phyloP scores from a whole-genome alignment of 495 filamentous ascomycete species.

The Podospora conica region DNA sequence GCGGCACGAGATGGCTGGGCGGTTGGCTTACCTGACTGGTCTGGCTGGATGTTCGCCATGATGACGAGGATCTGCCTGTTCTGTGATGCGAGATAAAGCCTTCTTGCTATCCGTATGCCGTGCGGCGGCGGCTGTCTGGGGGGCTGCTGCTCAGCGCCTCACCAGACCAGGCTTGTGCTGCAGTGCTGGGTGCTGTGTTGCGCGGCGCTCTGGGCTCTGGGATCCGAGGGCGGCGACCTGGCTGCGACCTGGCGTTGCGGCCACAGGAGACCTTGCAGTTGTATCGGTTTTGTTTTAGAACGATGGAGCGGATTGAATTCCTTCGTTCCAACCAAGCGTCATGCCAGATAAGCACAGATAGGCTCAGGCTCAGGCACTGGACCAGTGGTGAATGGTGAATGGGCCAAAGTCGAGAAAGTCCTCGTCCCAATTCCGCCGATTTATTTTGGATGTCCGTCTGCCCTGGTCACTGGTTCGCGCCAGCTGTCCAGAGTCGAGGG shows the following conservation, averaged over 20 bases:
- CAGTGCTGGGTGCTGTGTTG: slow-evolving; percentile 3
- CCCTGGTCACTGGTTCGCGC: not conserved
- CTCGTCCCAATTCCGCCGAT: not conserved
- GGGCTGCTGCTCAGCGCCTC: not conserved
- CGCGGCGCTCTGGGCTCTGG: slow-evolving; percentile 2
- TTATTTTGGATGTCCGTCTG: not conserved
- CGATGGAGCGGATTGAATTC: slow-evolving; percentile 14
- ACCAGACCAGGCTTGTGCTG: not conserved
- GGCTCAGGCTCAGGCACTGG: slow-evolving; percentile 17
- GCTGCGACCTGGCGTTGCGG: slow-evolving; percentile 2
- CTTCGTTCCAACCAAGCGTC: slow-evolving; percentile 24
- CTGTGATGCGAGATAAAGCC: slow-evolving; percentile 7
- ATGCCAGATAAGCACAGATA: slow-evolving; percentile 27
- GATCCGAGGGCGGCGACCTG: slow-evolving; percentile 9
- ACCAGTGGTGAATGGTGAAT: too few relatives aligned
- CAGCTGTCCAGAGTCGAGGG: not conserved
- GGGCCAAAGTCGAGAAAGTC: not conserved
- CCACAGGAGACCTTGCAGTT: slow-evolving; percentile 6
- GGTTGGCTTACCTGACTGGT: slow-evolving; percentile 28
- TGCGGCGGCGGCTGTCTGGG: slow-evolving; percentile 1
- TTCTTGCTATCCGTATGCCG: not conserved
- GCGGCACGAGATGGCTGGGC: not conserved
- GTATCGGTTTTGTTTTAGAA: slow-evolving; percentile 24
- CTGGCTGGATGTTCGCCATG: slow-evolving; percentile 29
- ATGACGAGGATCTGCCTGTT: slow-evolving; percentile 13